Base-by-base conservation (phyloP, 257 asterid genomes). In the Solanum bulbocastanum region DNA sequence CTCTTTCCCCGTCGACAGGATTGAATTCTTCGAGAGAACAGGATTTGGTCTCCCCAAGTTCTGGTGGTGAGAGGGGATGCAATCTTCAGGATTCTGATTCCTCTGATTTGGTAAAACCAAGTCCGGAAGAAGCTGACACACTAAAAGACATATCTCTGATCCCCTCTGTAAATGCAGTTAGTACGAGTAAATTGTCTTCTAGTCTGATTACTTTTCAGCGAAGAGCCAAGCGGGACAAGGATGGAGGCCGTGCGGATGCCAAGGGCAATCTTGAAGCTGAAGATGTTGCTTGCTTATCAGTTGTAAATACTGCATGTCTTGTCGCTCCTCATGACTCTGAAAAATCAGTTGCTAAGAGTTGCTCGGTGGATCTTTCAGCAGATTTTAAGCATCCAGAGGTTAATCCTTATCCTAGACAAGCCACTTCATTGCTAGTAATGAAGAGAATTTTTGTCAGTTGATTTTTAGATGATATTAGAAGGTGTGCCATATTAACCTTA, bases 121-220 rank as follows among this genome's bases (percentile, higher is more conserved):
- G 39, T 52, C 46, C 36, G 49, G 94, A 88, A 88, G 91, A 75
- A 88, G 84, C 88, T 42, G 82, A 68, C 73, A 69, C 87, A 37
- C 40, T 68, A 86, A 89, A 91, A 79, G 92, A 89, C 39, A 88
- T 88, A 52, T 8, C 42, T 46, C 86, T 73, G 76, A 83, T 86
- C 42, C 68, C 25, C 36, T 11, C 87, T 87, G 86, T 73, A 60
- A 81, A 87, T 78, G 78, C 86, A 85, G 83, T 56, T 83, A 27
- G 52, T 30, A 87, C 90, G 86, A 88, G 93, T 62, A 94, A 89
- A 91, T 87, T 68, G 39, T 10, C 74, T 86, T 86, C 93, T 1
- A 85, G 92, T 23, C 87, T 93, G 66, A 88, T 92, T 83, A 95
- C 93, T 87, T 95, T 92, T 88, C 56, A 86, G 84, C 91, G 98